Percentiles rank a stretch among this genome's conserved stretches.
Evolutionary conservation across 129 eudicot species (phyloP).

Genomic region (Arctium minus): DNA sequence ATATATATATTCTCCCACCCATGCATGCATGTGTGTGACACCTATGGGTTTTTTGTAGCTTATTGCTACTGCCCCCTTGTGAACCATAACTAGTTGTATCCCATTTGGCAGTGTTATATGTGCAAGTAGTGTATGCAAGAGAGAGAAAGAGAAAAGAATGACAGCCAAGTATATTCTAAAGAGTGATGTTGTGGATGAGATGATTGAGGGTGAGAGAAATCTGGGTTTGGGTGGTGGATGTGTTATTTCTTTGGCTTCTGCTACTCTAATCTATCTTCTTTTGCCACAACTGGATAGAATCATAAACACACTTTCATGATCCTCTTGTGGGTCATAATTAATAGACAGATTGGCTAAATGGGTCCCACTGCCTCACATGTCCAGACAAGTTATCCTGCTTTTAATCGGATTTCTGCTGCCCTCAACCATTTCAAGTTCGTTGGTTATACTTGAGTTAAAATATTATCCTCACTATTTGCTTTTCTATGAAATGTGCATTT

Average conservation of each 20-base stretch:
- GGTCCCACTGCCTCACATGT: conserved; percentile 74
- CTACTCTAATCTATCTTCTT: conserved; percentile 48
- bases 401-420: no score
- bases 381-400: no score
- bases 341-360: conserved; percentile 58
- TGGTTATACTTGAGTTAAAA: no score
- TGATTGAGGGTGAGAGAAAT: conserved; percentile 18
- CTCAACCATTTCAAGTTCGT: no score
- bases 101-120: conserved; percentile 15
- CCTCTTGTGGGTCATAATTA: conserved; percentile 41
- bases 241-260: conserved; percentile 37
- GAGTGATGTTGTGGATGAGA: conserved; percentile 56
- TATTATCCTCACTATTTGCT: no score
- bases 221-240: conserved; percentile 32
- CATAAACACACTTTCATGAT: conserved; percentile 43
- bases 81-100: conserved; percentile 32
- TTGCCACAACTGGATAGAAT: conserved; percentile 60
- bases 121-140: conserved; percentile 18
- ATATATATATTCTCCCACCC: conserved; percentile 36
- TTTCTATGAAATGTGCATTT: no score
- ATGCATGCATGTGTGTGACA: conserved; percentile 50
- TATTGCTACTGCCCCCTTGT: conserved; percentile 12
- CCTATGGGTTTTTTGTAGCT: conserved; percentile 38
- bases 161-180: conserved; percentile 62
- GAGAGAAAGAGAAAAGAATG: conserved; percentile 27